phyloP scores from a whole-genome alignment of 495 filamentous ascomycete genomes.

The Clavariopsis aquatica region DNA sequence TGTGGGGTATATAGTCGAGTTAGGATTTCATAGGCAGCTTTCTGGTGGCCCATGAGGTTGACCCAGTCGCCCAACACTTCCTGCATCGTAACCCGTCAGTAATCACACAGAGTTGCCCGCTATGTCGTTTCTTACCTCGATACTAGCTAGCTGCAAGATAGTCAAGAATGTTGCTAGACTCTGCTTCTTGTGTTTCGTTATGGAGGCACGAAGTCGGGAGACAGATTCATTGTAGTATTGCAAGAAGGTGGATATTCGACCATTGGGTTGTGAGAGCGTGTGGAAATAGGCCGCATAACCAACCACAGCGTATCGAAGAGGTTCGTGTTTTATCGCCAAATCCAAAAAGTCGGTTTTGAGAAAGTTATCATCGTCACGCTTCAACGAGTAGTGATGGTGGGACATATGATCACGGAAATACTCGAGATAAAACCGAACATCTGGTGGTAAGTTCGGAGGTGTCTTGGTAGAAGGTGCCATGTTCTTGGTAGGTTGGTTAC shows the following conservation, averaged over 20 bases:
- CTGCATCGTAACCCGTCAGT: slow-evolving; percentile 50
- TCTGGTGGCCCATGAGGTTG: slow-evolving; percentile 88
- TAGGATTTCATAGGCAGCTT: slow-evolving; percentile 80
- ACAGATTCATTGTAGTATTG: slow-evolving; percentile 89
- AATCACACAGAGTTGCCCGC: not conserved
- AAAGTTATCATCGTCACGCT: slow-evolving; percentile 66
- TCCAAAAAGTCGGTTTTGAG: slow-evolving; percentile 70
- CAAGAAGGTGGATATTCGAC: slow-evolving; percentile 77
- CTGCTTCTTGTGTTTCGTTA: slow-evolving; percentile 69
- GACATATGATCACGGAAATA: slow-evolving; percentile 76
- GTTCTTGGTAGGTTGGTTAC: slow-evolving; percentile 34
- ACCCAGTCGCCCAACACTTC: slow-evolving; percentile 95
- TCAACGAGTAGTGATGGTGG: slow-evolving; percentile 78
- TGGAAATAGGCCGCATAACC: slow-evolving; percentile 89
- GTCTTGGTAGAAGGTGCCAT: slow-evolving; percentile 4
- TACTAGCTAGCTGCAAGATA: slow-evolving; percentile 86
- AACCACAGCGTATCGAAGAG: slow-evolving; percentile 84
- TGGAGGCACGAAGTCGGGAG: slow-evolving; percentile 67
- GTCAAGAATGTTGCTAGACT: slow-evolving; percentile 77
- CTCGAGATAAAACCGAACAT: slow-evolving; percentile 74
- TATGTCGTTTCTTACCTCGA: slow-evolving; percentile 66
- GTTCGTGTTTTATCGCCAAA: slow-evolving; percentile 73
- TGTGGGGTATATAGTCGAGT: slow-evolving; percentile 75
- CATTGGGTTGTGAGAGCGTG: slow-evolving; percentile 65
- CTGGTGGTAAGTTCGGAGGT: slow-evolving; percentile 40